Percentiles rank a stretch among this genome's conserved stretches.
Conservation (phyloP, 2,329 filamentous ascomycete genomes). For the Botrytis fabae region DNA sequence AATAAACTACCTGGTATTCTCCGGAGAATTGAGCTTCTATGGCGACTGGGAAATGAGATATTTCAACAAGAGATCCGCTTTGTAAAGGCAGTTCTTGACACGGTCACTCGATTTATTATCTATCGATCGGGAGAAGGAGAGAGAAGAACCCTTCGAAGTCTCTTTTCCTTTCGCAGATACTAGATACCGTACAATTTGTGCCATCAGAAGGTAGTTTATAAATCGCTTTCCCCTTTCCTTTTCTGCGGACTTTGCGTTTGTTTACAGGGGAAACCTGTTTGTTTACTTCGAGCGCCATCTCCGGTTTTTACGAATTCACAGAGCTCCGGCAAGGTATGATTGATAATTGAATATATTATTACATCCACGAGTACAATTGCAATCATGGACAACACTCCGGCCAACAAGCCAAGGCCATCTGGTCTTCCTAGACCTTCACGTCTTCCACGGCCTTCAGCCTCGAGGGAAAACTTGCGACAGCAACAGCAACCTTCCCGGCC, state of each 20-base stretch:
- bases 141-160: neutral
- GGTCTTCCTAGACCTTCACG: slow-evolving; percentile 54
- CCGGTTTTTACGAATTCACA: neutral
- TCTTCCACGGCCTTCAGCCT: slow-evolving; percentile 52
- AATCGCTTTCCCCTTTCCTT: slow-evolving; percentile 1
- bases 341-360: slow-evolving; percentile 23
- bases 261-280: slow-evolving; percentile 12
- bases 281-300: slow-evolving; percentile 11
- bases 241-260: neutral
- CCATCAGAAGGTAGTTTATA: neutral
- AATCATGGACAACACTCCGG: slow-evolving; percentile 37
- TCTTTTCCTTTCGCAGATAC: slow-evolving; percentile 1
- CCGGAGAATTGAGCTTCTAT: slow-evolving; percentile 5
- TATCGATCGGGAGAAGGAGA: neutral
- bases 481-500: slow-evolving; percentile 34
- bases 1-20: neutral
- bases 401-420: slow-evolving; percentile 31
- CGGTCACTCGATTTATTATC: slow-evolving; percentile 21
- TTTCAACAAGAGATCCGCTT: slow-evolving; percentile 11
- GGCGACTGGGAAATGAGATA: slow-evolving; percentile 13
- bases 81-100: slow-evolving; percentile 15
- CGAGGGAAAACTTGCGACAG: slow-evolving; percentile 49
- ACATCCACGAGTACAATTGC: slow-evolving; percentile 12
- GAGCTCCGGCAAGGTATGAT: slow-evolving; percentile 21
- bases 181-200: neutral